Evolutionary conservation across 495 filamentous ascomycete species (phyloP).

Genomic region (Penicillium lividum): DNA sequence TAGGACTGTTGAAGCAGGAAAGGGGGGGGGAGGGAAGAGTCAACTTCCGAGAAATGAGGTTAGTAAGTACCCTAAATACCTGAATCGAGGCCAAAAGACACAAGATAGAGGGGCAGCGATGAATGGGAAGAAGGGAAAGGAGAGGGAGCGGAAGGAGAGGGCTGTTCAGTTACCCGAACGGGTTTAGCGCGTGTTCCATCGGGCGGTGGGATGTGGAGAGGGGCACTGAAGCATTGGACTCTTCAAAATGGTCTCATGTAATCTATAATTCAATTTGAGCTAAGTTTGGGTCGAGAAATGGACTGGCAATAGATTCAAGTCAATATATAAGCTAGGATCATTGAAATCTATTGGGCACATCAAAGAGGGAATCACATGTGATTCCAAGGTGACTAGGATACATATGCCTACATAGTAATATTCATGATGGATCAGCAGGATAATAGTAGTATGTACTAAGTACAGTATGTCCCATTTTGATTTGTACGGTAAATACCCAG

Average conservation of each 20-base stretch:
- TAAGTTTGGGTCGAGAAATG: neutral
- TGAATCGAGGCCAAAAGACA: constrained; percentile 7
- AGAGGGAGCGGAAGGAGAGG: constrained; percentile 30
- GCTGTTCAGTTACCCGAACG: constrained; percentile 25
- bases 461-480: no score
- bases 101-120: constrained; percentile 16
- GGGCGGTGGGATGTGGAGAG: constrained; percentile 37
- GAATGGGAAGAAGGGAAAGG: constrained; percentile 19
- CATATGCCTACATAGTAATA: no score
- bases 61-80: constrained; percentile 1
- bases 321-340: neutral
- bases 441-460: neutral
- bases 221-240: constrained; percentile 18
- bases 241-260: neutral
- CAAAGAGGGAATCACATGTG: neutral
- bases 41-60: constrained; percentile 21
- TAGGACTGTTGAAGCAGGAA: constrained; percentile 17
- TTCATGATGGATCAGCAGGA: neutral
- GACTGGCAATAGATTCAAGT: neutral
- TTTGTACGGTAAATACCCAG: no score
- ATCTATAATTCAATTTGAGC: neutral
- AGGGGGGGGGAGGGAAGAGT: constrained; percentile 16
- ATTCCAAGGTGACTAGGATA: neutral
- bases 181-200: constrained; percentile 34
- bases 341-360: neutral